Percentiles rank a stretch among this genome's conserved stretches.
Conservation (phyloP, 176 grass and related monocot species). For the Ampelocalamus luodianensis region DNA sequence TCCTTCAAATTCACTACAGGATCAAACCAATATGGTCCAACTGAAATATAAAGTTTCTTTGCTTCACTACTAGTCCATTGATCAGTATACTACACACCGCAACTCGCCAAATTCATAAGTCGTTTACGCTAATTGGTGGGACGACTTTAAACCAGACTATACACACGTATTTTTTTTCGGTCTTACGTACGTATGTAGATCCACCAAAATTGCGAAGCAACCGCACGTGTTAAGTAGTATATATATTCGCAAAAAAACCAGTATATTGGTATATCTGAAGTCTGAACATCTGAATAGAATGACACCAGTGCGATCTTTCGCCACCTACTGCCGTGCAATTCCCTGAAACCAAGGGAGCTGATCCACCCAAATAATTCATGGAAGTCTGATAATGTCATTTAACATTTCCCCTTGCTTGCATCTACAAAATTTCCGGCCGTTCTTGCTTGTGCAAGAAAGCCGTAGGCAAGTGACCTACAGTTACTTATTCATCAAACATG, state of each 20-base stretch:
- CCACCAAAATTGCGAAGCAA: conserved; percentile 49
- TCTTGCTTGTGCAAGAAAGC: conserved; percentile 32
- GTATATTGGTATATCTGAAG: neutral
- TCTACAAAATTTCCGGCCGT: conserved; percentile 30
- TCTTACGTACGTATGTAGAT: conserved; percentile 29
- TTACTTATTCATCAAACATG: conserved; percentile 15
- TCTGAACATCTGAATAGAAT: conserved; percentile 36
- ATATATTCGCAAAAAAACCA: neutral
- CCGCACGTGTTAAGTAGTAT: conserved; percentile 30
- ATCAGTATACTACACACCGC: neutral
- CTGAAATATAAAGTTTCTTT: neutral
- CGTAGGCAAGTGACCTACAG: neutral
- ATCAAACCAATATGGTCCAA: neutral
- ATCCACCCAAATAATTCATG: conserved; percentile 28
- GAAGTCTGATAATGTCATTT: conserved; percentile 20
- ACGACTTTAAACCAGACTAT: neutral
- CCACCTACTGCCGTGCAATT: conserved; percentile 40
- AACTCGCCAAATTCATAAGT: neutral
- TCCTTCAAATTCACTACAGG: conserved; percentile 1
- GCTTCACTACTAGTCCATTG: neutral
- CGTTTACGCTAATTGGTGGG: neutral
- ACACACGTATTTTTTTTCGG: neutral
- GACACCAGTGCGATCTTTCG: neutral
- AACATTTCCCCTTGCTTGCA: neutral
- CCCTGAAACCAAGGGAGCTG: conserved; percentile 47